A percentile compares a stretch with the other conserved stretches of the same genome.
phyloP scores from a whole-genome alignment of 306 rosid genomes.

The Vigna mungo region DNA sequence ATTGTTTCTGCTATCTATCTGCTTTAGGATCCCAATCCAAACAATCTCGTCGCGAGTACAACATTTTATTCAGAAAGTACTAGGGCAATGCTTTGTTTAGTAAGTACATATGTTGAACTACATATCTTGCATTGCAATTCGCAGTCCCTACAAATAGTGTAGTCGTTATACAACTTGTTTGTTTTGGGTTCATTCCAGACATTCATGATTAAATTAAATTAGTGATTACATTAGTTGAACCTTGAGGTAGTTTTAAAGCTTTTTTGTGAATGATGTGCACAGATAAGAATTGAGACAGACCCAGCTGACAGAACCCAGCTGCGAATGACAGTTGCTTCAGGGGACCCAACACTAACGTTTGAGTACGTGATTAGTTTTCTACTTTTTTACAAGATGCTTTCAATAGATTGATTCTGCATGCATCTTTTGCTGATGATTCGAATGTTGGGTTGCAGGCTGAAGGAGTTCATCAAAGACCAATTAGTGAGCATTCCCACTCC shows the following conservation, averaged over 20 bases:
- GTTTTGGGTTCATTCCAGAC: background rate
- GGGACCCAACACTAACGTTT: slow-evolving; percentile 85
- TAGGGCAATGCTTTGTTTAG: slow-evolving; percentile 95
- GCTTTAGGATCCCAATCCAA: slow-evolving; percentile 93
- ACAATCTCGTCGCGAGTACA: slow-evolving; percentile 88
- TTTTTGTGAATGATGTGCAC: slow-evolving; percentile 53
- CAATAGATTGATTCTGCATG: background rate
- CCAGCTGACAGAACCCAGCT: slow-evolving; percentile 99
- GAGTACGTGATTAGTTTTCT: slow-evolving; percentile 70
- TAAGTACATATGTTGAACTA: slow-evolving; percentile 51
- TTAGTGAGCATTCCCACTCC: slow-evolving; percentile 73
- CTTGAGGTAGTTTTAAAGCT: slow-evolving; percentile 36
- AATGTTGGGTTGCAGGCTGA: slow-evolving; percentile 69
- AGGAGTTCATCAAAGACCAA: slow-evolving; percentile 95
- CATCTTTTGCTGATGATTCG: slow-evolving; percentile 30
- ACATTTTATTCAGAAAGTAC: slow-evolving; percentile 93
- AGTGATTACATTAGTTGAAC: background rate
- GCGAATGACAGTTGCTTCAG: slow-evolving; percentile 97
- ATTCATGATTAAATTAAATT: slow-evolving; percentile 34
- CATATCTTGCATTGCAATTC: no score
- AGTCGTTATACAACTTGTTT: slow-evolving; percentile 4
- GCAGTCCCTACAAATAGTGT: background rate
- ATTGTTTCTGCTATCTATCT: slow-evolving; percentile 38
- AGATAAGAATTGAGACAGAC: slow-evolving; percentile 94
- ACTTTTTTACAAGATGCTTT: background rate